Percentiles rank a stretch among this genome's conserved stretches.
phyloP scores from a whole-genome alignment of 495 filamentous ascomycete species.

The Penicillium verhagenii region DNA sequence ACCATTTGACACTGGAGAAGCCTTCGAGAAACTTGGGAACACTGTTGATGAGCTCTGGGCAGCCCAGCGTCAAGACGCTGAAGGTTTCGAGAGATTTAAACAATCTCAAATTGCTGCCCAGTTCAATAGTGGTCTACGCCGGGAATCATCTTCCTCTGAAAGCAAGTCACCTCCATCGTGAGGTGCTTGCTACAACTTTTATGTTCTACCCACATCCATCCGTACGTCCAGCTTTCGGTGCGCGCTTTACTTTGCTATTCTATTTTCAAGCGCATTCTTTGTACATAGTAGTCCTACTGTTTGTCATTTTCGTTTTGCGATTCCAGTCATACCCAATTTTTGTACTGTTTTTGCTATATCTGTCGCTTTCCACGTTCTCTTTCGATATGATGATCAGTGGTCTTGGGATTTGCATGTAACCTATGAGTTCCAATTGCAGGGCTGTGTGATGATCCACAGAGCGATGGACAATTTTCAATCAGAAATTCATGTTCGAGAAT shows the following conservation, averaged over 20 bases:
- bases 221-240: not conserved
- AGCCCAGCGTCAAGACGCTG: conserved; percentile 55
- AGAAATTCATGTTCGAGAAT: no score
- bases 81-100: conserved; percentile 62
- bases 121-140: conserved; percentile 49
- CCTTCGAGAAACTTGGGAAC: conserved; percentile 58
- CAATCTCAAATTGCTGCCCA: conserved; percentile 66
- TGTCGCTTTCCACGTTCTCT: not conserved
- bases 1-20: conserved; percentile 53
- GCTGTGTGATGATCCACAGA: no score
- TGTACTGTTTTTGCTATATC: not conserved
- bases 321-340: conserved; percentile 1
- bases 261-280: conserved; percentile 1
- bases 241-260: not conserved
- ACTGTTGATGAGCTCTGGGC: conserved; percentile 52
- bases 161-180: conserved; percentile 12
- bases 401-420: not conserved
- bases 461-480: no score
- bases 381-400: not conserved
- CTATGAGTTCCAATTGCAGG: no score
- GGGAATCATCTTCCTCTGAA: conserved; percentile 5
- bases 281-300: not conserved
- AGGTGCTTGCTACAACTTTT: not conserved
- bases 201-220: not conserved
- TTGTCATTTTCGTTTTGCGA: not conserved